Percentiles rank a stretch among this genome's conserved stretches.
Evolutionary conservation across 371 early-diverging fungal species (phyloP).

Genomic region (Mucor indicus): DNA sequence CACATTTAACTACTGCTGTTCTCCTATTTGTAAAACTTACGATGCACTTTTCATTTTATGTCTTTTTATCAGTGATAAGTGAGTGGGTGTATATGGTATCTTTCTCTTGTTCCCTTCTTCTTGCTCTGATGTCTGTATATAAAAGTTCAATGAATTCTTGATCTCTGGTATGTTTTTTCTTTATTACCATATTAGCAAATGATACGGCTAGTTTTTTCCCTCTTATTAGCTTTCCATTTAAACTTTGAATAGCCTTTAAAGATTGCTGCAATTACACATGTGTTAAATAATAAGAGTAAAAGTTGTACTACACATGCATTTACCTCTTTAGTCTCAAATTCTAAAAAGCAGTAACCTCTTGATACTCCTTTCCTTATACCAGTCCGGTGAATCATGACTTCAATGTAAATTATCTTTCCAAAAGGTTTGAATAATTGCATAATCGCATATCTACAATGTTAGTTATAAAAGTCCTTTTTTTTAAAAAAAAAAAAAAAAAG

Average conservation of each 20-base stretch:
- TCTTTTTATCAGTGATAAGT: conserved; percentile 34
- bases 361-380: conserved; percentile 64
- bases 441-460: conserved; percentile 43
- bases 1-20: neutral
- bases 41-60: conserved; percentile 46
- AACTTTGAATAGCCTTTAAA: conserved; percentile 46
- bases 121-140: conserved; percentile 22
- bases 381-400: conserved; percentile 59
- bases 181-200: conserved; percentile 53
- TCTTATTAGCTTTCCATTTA: conserved; percentile 53
- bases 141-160: neutral
- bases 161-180: neutral
- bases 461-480: neutral
- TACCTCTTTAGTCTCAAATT: conserved; percentile 54
- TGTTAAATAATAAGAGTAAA: neutral
- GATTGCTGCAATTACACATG: conserved; percentile 54
- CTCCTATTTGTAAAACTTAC: too few relatives aligned
- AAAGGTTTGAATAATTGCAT: conserved; percentile 64
- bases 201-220: conserved; percentile 53
- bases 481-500: neutral
- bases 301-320: neutral
- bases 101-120: conserved; percentile 15
- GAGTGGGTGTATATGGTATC: conserved; percentile 23
- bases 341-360: conserved; percentile 66
- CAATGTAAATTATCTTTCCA: conserved; percentile 65